Conservation (phyloP, 2,329 filamentous ascomycete genomes). For the Phaeomoniella chlamydospora region DNA sequence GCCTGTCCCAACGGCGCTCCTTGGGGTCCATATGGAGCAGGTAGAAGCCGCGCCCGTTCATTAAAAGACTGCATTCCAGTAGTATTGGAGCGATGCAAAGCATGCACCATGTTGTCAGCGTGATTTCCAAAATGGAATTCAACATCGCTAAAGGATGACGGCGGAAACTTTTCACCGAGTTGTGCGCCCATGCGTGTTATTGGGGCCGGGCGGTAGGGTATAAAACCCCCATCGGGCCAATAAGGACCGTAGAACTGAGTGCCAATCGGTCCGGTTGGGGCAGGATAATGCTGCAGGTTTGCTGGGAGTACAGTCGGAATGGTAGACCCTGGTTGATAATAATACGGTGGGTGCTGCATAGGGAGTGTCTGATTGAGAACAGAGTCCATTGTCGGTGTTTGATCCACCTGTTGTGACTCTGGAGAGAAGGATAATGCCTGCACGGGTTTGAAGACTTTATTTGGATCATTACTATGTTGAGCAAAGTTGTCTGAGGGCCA, state of each 20-base stretch:
- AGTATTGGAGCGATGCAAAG: no score
- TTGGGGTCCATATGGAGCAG: background rate
- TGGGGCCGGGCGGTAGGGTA: constrained; percentile 44
- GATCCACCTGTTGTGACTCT: constrained; percentile 18
- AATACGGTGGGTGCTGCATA: constrained; percentile 22
- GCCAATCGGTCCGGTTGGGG: constrained; percentile 43
- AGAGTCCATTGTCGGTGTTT: constrained; percentile 42
- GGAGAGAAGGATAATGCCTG: background rate
- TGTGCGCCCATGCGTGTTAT: no score
- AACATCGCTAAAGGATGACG: no score
- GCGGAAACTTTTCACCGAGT: no score
- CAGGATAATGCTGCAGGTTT: constrained; percentile 39
- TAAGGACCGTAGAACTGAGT: constrained; percentile 46
- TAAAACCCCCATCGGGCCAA: constrained; percentile 48
- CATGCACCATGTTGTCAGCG: no score
- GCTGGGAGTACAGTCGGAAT: constrained; percentile 46
- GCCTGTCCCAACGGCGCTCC: background rate
- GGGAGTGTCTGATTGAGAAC: constrained; percentile 43
- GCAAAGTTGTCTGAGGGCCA: background rate
- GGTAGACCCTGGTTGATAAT: constrained; percentile 31
- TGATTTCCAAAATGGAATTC: no score
- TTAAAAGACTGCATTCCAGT: background rate
- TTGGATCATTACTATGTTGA: background rate
- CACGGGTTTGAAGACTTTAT: background rate
- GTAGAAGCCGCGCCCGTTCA: background rate